Percentiles rank a stretch among this genome's conserved stretches.
These are phyloP conservation scores for Colletotrichum sp. DNA, from an alignment of 2,329 filamentous ascomycete genomes.

Conservation along the genomic window DNA sequence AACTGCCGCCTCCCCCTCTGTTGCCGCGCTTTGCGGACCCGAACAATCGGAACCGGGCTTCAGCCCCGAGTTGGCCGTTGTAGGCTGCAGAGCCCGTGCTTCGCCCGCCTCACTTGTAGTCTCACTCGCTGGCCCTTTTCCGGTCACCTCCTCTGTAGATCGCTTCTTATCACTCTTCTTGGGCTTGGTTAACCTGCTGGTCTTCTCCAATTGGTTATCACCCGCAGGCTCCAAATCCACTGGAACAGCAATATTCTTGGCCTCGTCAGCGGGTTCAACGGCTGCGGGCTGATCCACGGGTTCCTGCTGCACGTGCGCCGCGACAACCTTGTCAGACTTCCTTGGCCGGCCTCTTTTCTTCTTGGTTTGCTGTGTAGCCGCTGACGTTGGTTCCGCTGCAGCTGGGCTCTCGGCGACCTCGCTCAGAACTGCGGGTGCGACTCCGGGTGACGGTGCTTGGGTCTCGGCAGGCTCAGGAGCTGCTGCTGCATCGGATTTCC, in stretches of 20 bases:
- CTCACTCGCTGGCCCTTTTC: not conserved
- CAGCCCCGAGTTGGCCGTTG: not conserved
- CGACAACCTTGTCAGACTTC: slow-evolving; percentile 33
- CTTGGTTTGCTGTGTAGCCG: slow-evolving; percentile 4
- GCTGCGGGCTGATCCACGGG: not conserved
- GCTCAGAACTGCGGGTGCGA: not conserved
- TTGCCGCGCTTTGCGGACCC: not conserved
- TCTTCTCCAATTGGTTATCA: not conserved
- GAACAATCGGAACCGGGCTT: not conserved
- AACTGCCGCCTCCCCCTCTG: not conserved
- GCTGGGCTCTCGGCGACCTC: not conserved
- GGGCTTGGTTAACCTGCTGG: not conserved
- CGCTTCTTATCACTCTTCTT: not conserved
- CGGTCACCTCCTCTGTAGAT: not conserved
- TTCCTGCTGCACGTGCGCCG: slow-evolving; percentile 10
- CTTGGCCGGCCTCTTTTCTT: slow-evolving; percentile 43
- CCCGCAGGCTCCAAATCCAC: not conserved
- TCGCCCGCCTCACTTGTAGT: not conserved
- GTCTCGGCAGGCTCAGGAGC: not conserved
- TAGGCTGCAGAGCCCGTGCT: slow-evolving; percentile 3
- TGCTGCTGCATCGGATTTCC: not conserved
- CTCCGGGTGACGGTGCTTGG: not conserved
- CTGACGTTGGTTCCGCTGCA: not conserved
- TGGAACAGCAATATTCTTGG: not conserved
- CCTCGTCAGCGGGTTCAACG: not conserved